Percentiles rank a stretch among this genome's conserved stretches.
Evolutionary conservation across 305 asterid species (phyloP).

Genomic region (Rubia peregrina): DNA sequence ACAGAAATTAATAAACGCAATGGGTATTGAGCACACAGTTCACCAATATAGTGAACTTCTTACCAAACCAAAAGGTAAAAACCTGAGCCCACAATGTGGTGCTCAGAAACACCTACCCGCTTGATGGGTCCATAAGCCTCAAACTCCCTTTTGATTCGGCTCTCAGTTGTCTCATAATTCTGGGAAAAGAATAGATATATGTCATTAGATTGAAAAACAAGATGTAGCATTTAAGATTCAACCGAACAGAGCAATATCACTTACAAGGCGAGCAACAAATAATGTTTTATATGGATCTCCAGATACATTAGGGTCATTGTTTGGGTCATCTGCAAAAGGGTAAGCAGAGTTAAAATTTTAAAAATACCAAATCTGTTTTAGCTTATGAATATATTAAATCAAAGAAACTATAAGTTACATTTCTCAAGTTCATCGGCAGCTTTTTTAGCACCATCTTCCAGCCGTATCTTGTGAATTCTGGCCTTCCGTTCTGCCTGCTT

Average conservation of each 20-base stretch:
- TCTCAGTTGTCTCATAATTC: conserved; percentile 92
- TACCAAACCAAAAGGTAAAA: conserved; percentile 68
- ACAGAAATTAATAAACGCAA: not conserved
- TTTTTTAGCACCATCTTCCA: conserved; percentile 88
- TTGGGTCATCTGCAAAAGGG: conserved; percentile 71
- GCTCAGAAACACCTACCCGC: conserved; percentile 93
- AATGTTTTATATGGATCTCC: conserved; percentile 96
- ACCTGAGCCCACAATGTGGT: conserved; percentile 65
- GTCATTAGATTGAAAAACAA: conserved; percentile 3
- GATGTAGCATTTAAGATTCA: not conserved
- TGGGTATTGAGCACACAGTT: conserved; percentile 11
- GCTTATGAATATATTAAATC: conserved; percentile 11
- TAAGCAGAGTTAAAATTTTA: not conserved
- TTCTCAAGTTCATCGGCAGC: conserved; percentile 86
- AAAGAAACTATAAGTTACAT: conserved; percentile 36
- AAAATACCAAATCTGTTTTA: not conserved
- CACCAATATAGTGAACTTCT: conserved; percentile 45
- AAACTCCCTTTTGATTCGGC: conserved; percentile 92
- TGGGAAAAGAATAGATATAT: conserved; percentile 26
- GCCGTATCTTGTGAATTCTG: conserved; percentile 71
- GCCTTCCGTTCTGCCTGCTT: conserved; percentile 79
- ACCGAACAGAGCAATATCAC: conserved; percentile 21
- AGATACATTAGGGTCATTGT: conserved; percentile 60
- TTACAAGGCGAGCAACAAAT: conserved; percentile 92
- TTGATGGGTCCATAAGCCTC: conserved; percentile 98